Evolutionary conservation across 176 grass and related monocot genomes (phyloP).

Genomic region (Alopecurus myosuroides): DNA sequence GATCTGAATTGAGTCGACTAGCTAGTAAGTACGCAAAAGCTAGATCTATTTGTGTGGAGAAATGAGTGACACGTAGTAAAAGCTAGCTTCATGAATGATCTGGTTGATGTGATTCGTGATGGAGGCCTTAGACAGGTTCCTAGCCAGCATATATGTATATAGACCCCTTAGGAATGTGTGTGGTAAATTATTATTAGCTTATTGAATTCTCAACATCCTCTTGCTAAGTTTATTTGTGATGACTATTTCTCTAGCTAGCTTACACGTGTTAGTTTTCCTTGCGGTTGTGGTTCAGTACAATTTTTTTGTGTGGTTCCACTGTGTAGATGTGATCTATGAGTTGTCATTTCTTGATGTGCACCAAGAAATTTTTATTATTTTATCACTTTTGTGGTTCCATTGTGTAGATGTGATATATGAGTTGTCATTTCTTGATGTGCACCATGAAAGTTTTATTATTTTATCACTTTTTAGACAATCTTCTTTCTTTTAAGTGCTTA

Average conservation of each 20-base stretch:
- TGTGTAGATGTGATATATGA: neutral
- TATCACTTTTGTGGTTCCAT: neutral
- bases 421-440: neutral
- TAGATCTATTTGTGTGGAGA: conserved; percentile 11
- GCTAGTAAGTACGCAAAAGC: neutral
- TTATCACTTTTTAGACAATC: neutral
- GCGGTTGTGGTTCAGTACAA: neutral
- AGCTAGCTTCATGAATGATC: neutral
- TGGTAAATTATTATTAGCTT: neutral
- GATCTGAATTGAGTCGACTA: neutral
- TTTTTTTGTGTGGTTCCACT: neutral
- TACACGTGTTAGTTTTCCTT: neutral
- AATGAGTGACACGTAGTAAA: conserved; percentile 16
- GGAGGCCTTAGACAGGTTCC: conserved; percentile 15
- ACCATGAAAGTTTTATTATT: neutral
- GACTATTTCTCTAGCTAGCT: neutral
- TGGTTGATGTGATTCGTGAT: conserved; percentile 24
- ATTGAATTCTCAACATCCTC: neutral
- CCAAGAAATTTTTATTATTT: too few relatives aligned
- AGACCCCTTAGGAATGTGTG: neutral
- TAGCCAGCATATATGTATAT: neutral
- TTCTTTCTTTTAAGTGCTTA: neutral
- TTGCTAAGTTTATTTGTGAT: conserved; percentile 1
- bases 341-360: neutral
- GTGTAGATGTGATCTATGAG: neutral